Conservation (phyloP, 306 rosid species). For the Sophora flavescens region DNA sequence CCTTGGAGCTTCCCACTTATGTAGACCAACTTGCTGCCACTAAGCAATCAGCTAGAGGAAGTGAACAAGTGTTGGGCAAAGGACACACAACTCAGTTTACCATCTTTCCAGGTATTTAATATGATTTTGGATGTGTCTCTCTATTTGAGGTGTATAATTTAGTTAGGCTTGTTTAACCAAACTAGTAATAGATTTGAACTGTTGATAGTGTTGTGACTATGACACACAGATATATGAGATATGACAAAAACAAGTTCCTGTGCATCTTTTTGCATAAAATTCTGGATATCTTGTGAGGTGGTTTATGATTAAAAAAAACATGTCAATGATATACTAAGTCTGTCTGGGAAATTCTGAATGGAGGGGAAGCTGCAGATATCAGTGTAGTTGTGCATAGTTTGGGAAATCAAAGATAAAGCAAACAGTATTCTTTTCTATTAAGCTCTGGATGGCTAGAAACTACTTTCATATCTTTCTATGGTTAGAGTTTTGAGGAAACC, state of each 20-base stretch:
- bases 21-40: constrained; percentile 62
- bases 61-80: constrained; percentile 64
- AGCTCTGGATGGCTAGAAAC: constrained; percentile 14
- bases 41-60: constrained; percentile 59
- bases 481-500: constrained; percentile 27
- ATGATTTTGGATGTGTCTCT: constrained; percentile 10
- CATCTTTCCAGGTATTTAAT: constrained; percentile 73
- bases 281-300: constrained; percentile 25
- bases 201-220: constrained; percentile 32
- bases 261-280: constrained; percentile 19
- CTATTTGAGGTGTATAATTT: constrained; percentile 25
- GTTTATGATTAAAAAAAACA: constrained; percentile 32
- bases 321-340: not conserved
- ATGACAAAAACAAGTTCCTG: constrained; percentile 15
- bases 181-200: constrained; percentile 5
- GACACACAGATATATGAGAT: not conserved
- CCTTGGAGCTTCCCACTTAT: constrained; percentile 55
- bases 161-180: not conserved
- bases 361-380: constrained; percentile 12
- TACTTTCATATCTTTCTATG: not conserved
- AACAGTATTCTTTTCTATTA: not conserved
- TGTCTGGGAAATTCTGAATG: constrained; percentile 27
- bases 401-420: constrained; percentile 12
- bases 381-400: not conserved
- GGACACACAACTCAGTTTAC: constrained; percentile 69